phyloP scores from a whole-genome alignment of 2,329 filamentous ascomycete species.

The Claviceps sp. region DNA sequence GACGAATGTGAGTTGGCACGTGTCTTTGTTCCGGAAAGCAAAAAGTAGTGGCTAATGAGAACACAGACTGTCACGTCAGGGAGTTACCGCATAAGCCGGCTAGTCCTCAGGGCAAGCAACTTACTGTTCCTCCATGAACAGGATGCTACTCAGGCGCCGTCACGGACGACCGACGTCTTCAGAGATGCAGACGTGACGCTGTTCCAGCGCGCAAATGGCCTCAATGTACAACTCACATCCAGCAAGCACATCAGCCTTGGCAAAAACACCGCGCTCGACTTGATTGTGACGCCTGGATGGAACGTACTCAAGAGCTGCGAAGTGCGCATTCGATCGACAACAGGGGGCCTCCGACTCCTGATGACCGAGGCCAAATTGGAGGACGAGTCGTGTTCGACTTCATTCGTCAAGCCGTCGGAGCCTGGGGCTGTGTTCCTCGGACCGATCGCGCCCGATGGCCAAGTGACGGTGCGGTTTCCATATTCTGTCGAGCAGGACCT shows the following conservation, averaged over 20 bases:
- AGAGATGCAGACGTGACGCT: constrained; percentile 52
- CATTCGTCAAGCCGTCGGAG: constrained; percentile 36
- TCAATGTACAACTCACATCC: constrained; percentile 54
- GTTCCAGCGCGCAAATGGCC: constrained; percentile 55
- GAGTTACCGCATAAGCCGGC: constrained; percentile 59
- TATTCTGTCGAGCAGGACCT: constrained; percentile 75
- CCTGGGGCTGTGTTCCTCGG: constrained; percentile 39
- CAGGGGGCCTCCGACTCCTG: constrained; percentile 50
- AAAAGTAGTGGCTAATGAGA: neutral
- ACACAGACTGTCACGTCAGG: constrained; percentile 52
- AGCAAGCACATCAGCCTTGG: constrained; percentile 67
- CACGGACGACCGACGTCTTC: constrained; percentile 37
- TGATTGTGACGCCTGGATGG: constrained; percentile 61
- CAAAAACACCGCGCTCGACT: constrained; percentile 61
- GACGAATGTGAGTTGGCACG: constrained; percentile 19
- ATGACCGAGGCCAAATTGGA: constrained; percentile 44
- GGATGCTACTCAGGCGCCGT: constrained; percentile 32
- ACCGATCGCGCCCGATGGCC: constrained; percentile 29
- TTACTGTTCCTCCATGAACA: constrained; percentile 54
- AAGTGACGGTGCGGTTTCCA: constrained; percentile 53
- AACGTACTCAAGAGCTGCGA: constrained; percentile 52
- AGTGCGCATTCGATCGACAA: constrained; percentile 48
- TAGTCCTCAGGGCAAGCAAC: constrained; percentile 52
- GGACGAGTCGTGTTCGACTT: constrained; percentile 23
- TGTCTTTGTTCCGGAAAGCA: neutral